Evolutionary conservation across 2,329 filamentous ascomycete species (phyloP), one percentile per base, ranked within the genome.

Genomic region (Fusarium armeniacum): DNA sequence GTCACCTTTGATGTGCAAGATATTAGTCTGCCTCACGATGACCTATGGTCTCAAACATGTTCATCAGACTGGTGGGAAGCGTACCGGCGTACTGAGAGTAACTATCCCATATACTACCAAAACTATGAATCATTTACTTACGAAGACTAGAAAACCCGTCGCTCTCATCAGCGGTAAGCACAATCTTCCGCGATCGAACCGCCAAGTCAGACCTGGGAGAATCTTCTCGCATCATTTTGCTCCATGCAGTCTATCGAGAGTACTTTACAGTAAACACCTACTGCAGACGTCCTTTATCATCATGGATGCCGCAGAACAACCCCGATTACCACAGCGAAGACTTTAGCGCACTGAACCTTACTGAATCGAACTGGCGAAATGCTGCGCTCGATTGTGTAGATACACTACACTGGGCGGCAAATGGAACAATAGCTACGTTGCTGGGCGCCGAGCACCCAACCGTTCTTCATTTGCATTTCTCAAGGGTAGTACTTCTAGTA

Each of bases 381-480:
- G 79, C 80, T 6, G 77, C 80, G 18, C 81, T 82, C 43, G 83
- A 84, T 55, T 82, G 79, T 43, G 65, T 89, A 4, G 87, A 89
- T 59, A 81, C 88, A 2, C 78, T 89, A 3, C 86, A 89, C 69
- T 89, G 87, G 86, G 81, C 82, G 20, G 86, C 86, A 4, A 87
- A 87, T 65, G 83, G 81, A 43, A 81, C 81, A 1, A 82, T 86
- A 32, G 83, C 84, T 6, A 81, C 81, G 50, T 76, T 81, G 2
- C 79, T 81, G 2, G 87, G 86, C 0, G 77, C 83, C 8, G 86
- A 89, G 61, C 85, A 87, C 60, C 81, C 84, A 4, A 86, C 84
- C 2, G 80, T 89, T 0, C 74, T 88, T 9, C 85, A 89, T 67
- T 80, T 89, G 5, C 87, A 89, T 67, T 74, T 85, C 3, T 82